Evolutionary conservation across 2,329 filamentous ascomycete genomes (phyloP).

Genomic region (Chaetomium sp.): DNA sequence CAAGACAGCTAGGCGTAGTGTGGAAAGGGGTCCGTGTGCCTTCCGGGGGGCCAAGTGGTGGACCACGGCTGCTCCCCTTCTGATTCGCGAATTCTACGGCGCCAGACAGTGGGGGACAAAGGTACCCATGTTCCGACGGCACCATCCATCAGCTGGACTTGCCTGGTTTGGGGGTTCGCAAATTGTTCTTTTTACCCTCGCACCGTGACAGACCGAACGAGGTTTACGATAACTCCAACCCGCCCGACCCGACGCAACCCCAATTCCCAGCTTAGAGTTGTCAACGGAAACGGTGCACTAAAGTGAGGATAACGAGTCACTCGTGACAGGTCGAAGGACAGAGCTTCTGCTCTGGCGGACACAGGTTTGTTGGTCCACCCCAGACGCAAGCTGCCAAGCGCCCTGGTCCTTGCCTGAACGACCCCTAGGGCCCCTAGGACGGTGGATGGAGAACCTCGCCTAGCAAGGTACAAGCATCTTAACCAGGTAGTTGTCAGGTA

Average conservation of each 20-base stretch:
- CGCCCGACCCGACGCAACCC: not conserved
- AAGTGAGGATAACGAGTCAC: not conserved
- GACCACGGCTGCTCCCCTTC: constrained; percentile 20
- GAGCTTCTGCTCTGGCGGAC: not conserved
- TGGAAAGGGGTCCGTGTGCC: constrained; percentile 34
- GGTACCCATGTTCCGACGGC: constrained; percentile 19
- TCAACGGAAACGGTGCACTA: not conserved
- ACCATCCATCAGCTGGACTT: constrained; percentile 20
- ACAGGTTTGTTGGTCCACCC: not conserved
- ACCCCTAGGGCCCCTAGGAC: too few relatives aligned
- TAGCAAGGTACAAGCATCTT: not conserved
- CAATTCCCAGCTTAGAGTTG: not conserved
- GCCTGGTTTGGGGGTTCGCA: constrained; percentile 19
- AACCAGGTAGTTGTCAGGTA: not conserved
- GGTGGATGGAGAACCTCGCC: too few relatives aligned
- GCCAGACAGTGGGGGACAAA: constrained; percentile 21
- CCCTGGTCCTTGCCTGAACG: not conserved
- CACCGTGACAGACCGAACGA: constrained; percentile 16
- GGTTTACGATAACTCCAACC: not conserved
- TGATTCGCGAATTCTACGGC: constrained; percentile 32
- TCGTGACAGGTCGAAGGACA: not conserved
- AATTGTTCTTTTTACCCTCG: not conserved
- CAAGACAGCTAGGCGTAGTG: constrained; percentile 23
- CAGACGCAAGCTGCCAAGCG: not conserved
- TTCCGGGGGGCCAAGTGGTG: constrained; percentile 24